Conservation (phyloP, 495 filamentous ascomycete species). For the Durotheca rogersii region DNA sequence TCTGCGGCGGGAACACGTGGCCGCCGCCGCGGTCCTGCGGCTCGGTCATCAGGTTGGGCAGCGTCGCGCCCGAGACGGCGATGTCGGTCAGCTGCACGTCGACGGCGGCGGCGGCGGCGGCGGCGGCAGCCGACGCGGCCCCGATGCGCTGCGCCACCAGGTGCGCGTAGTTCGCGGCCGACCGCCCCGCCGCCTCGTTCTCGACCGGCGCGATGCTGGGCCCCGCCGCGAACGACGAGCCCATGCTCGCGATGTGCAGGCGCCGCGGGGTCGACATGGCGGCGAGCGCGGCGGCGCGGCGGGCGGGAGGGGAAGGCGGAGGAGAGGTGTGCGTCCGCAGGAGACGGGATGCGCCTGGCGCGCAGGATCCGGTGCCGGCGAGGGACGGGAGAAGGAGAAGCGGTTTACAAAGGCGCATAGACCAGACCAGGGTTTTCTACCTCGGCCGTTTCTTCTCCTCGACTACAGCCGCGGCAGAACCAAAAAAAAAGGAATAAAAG, state of each 20-base stretch:
- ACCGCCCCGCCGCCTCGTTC: conserved; percentile 37
- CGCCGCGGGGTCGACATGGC: conserved; percentile 6
- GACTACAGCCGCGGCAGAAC: no score
- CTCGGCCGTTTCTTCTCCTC: no score
- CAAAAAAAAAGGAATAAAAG: no score
- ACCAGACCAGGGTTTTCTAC: no score
- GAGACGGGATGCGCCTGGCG: background rate
- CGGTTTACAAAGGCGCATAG: no score
- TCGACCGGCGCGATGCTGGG: conserved; percentile 45
- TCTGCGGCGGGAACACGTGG: conserved; percentile 40
- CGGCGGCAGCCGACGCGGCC: background rate
- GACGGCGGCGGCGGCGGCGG: background rate
- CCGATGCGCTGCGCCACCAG: conserved; percentile 38
- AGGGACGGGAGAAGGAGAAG: no score
- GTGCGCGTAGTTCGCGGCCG: conserved; percentile 45
- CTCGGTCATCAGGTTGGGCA: conserved; percentile 43
- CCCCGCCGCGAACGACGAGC: conserved; percentile 50
- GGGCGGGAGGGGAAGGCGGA: background rate
- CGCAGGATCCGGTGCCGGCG: conserved; percentile 24
- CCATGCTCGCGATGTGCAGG: conserved; percentile 39
- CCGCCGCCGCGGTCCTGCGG: conserved; percentile 36
- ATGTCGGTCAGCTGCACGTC: conserved; percentile 44
- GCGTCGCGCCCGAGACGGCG: conserved; percentile 45
- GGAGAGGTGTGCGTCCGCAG: background rate
- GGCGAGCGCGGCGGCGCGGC: background rate